A percentile compares a stretch with the other conserved stretches of the same genome.
These are phyloP conservation scores for Sugiyamaella mastotermitis DNA, from an alignment of 805 yeast species.

Conservation along the genomic window DNA sequence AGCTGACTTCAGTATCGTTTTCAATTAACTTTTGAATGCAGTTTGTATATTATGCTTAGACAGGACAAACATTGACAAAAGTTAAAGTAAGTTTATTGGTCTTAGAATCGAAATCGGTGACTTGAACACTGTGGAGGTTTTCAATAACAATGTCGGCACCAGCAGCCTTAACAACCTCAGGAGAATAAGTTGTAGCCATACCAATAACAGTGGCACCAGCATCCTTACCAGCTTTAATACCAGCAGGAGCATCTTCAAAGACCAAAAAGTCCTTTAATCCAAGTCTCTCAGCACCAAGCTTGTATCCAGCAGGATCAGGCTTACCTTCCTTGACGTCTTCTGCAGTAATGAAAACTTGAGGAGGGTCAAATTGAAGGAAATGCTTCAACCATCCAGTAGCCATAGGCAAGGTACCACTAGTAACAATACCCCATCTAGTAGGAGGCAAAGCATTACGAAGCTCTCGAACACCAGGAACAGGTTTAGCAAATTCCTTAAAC, in stretches of 20 bases:
- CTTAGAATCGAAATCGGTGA: conserved; percentile 45
- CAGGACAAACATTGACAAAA: conserved; percentile 7
- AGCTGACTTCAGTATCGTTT: no score
- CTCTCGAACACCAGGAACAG: conserved; percentile 70
- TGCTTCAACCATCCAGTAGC: conserved; percentile 73
- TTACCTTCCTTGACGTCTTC: conserved; percentile 74
- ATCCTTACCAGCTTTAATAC: conserved; percentile 73
- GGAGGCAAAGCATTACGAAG: conserved; percentile 38
- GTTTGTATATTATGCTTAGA: no score
- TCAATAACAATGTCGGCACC: conserved; percentile 82
- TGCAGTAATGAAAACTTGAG: conserved; percentile 76
- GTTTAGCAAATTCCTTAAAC: conserved; percentile 66
- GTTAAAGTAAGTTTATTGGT: conserved; percentile 20
- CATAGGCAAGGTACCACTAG: conserved; percentile 72
- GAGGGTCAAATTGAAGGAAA: conserved; percentile 54
- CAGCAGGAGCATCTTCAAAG: conserved; percentile 88
- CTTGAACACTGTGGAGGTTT: conserved; percentile 58
- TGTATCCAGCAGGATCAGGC: conserved; percentile 83
- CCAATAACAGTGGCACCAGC: conserved; percentile 83
- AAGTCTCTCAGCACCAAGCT: conserved; percentile 32
- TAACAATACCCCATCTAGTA: conserved; percentile 74
- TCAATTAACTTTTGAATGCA: no score
- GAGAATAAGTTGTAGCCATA: conserved; percentile 71
- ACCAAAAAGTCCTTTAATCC: conserved; percentile 41
- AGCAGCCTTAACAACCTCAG: conserved; percentile 59